Evolutionary conservation across 352 stramenopile species (phyloP), one percentile per base, ranked within the genome.

Genomic region (Thalassiosira exigua): DNA sequence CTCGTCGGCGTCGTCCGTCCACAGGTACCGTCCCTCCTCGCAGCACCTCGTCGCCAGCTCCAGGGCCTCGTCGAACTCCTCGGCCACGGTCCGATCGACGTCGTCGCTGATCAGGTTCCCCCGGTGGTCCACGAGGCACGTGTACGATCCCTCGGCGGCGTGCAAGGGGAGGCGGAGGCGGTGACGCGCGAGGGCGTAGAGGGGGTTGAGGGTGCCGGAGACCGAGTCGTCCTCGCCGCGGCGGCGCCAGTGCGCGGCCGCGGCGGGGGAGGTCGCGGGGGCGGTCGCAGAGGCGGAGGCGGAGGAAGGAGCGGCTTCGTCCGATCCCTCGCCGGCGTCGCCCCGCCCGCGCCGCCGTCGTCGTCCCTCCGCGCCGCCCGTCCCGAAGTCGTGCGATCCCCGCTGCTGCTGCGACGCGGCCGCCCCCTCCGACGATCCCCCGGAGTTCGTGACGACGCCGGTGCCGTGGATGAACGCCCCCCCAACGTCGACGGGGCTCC

Each of bases 381-480:
- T 70, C 11, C 68, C 75, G 59, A 84, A 78, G 29, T 84, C 62
- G 56, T 75, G 75, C 30, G 68, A 79, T 22, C 68, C 75, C 4
- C 65, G 60, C 24, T 72, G 42, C 24, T 61, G 30, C 17, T 22
- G 21, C 12, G 11, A 11, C 2, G 39, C 30, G 33, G 26, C 9
- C 3, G 17, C 59, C 12, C 17, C 48, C 12, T 17, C 48, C 19
- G 61, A 32, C 11, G 42, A 1, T 12, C 9, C 27, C 27, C 32
- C 21, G 19, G 51, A 19, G 36, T 11, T 53, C 21, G 64, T 93
- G 14, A n/a, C 27, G 22, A 86, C 54, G 9, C 89, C 81, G 24
- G 92, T 91, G 17, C 93, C 93, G 71, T 95, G 92, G 64, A 96
- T 94, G 30, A 95, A 91, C 2, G 86, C 86, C 26, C 87, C 89